phyloP scores from a whole-genome alignment of 352 stramenopile species.

The Globisporangium apiculatum region DNA sequence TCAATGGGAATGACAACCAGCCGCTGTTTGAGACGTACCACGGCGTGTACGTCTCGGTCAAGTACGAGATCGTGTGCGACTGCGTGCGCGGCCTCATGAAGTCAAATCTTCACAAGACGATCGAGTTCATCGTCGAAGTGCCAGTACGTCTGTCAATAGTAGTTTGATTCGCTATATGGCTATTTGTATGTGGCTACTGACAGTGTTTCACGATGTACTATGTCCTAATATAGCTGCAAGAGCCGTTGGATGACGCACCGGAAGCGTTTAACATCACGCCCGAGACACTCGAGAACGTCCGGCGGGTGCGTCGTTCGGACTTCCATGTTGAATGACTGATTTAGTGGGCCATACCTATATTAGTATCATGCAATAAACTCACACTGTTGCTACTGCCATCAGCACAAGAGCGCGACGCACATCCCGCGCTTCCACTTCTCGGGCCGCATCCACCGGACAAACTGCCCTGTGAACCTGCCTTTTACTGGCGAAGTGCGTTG shows the following conservation, averaged over 20 bases:
- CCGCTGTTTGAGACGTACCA: constrained; percentile 90
- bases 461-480: constrained; percentile 85
- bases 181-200: neutral
- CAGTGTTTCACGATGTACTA: too few relatives aligned
- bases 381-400: neutral
- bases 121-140: constrained; percentile 92
- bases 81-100: constrained; percentile 87
- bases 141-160: constrained; percentile 26
- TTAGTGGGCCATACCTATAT: constrained; percentile 1
- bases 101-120: constrained; percentile 69
- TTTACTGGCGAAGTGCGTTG: constrained; percentile 81
- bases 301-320: constrained; percentile 21
- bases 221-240: constrained; percentile 22
- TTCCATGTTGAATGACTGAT: neutral
- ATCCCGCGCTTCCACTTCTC: constrained; percentile 78
- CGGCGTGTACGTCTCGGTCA: constrained; percentile 88
- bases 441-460: constrained; percentile 80
- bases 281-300: constrained; percentile 79
- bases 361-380: constrained; percentile 1
- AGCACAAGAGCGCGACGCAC: constrained; percentile 42
- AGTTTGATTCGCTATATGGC: constrained; percentile 1
- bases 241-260: constrained; percentile 54
- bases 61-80: constrained; percentile 85
- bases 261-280: constrained; percentile 81
- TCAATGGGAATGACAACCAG: constrained; percentile 54